Evolutionary conservation across 1,284 basidiomycete genomes (phyloP), one percentile per base, ranked within the genome.

Genomic region (Athelia sp.): DNA sequence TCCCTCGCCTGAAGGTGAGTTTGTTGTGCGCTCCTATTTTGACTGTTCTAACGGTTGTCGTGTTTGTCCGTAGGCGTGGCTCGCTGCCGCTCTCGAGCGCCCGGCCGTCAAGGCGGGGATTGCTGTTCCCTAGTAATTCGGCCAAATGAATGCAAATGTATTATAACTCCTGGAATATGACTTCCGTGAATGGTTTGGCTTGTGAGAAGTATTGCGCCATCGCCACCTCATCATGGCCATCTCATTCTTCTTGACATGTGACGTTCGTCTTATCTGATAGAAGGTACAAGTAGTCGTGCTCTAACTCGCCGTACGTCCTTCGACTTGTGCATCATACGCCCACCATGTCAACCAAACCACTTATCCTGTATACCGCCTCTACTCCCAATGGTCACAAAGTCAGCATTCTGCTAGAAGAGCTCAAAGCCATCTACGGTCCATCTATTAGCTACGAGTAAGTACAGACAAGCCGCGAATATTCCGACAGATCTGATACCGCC

Each of bases 1-100:
- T 73, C 70, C 82, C 86, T 0, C 66, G 66, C 45, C 61, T 87
- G 45, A 75, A 79, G 68, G 79, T 74, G 52, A 46, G 58, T 49
- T 21, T 26, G 17, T 21, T 2, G n/a, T 43, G 11, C 21, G 23
- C 66, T 55, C 14, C 13, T 13, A 43, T 13, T n/a, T 22, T 22
- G 15, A 9, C 14, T 22, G 23, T 44, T 22, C 22, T 44, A 26
- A 40, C 36, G 23, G 9, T 26, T n/a, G 6, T 29, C 26, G 26
- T 29, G 26, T 29, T n/a, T n/a, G n/a, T n/a, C 26, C 11, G 15
- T n/a, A 44, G 43, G 68, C 68, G 6, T 81, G 78, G 78, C 34
- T 76, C 19, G 64, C 71, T 43, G 62, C 72, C 4, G 71, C 74
- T 53, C 56, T 53, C 3, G 71, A 63, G 31, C 64, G 76, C 9